A percentile compares a stretch with the other conserved stretches of the same genome.
These are phyloP conservation scores for Stagonosporopsis rhizophila DNA, from an alignment of 2,329 filamentous ascomycete species.

Conservation along the genomic window DNA sequence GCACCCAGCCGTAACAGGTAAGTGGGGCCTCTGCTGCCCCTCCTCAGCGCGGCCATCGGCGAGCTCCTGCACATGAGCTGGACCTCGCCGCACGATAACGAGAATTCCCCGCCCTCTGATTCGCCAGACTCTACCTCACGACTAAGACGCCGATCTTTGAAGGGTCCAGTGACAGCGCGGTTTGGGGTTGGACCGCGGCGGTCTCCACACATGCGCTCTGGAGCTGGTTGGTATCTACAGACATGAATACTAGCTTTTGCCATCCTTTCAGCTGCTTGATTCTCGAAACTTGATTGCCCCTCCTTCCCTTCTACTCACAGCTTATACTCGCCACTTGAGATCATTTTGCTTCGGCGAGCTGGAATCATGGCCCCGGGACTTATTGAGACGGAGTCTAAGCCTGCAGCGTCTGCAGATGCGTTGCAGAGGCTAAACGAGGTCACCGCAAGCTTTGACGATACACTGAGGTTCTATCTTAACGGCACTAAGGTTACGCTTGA, in stretches of 20 bases:
- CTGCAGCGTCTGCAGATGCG: conserved; percentile 56
- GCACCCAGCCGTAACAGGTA: conserved; percentile 3
- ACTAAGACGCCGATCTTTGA: conserved; percentile 8
- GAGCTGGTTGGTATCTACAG: conserved; percentile 11
- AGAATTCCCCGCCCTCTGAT: conserved; percentile 25
- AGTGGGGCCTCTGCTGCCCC: conserved; percentile 15
- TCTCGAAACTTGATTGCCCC: neutral
- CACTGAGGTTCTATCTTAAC: conserved; percentile 91
- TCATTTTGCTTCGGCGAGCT: neutral
- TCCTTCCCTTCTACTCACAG: neutral
- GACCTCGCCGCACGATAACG: conserved; percentile 20
- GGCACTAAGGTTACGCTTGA: conserved; percentile 88
- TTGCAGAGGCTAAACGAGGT: conserved; percentile 63
- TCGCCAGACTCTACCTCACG: conserved; percentile 17
- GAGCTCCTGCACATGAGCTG: conserved; percentile 33
- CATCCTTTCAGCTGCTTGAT: neutral
- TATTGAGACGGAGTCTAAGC: conserved; percentile 48
- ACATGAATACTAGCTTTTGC: conserved; percentile 13
- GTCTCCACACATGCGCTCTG: conserved; percentile 14
- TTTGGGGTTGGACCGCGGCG: conserved; percentile 12
- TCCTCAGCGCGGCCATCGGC: conserved; percentile 32
- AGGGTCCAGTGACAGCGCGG: conserved; percentile 12
- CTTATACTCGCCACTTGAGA: neutral
- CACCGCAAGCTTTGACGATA: conserved; percentile 83
- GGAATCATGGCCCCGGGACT: conserved; percentile 65